Conservation (phyloP, 1,284 basidiomycete genomes). For the Puccinia sorghi region DNA sequence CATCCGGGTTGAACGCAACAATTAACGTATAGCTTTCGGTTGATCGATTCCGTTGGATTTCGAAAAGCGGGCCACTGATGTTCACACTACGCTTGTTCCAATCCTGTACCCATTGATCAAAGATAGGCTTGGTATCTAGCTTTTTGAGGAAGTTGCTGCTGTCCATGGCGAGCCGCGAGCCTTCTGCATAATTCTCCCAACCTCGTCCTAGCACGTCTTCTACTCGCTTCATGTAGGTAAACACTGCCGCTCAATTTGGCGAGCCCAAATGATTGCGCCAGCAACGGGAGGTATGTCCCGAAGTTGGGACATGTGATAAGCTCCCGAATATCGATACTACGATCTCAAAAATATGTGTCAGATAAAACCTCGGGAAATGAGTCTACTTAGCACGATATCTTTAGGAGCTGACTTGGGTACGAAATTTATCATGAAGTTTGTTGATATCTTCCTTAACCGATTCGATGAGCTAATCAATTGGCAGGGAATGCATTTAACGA, state of each 20-base stretch:
- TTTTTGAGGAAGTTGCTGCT: slow-evolving; percentile 89
- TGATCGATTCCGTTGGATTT: slow-evolving; percentile 76
- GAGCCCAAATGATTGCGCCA: slow-evolving; percentile 96
- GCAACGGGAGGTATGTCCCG: slow-evolving; percentile 95
- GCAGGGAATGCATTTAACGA: not conserved
- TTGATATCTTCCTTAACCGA: slow-evolving; percentile 98
- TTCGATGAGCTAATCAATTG: slow-evolving; percentile 71
- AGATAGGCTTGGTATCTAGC: slow-evolving; percentile 88
- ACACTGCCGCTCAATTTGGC: slow-evolving; percentile 92
- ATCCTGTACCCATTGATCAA: slow-evolving; percentile 93
- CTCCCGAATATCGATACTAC: slow-evolving; percentile 90
- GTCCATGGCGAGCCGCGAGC: slow-evolving; percentile 92
- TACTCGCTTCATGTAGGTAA: slow-evolving; percentile 98
- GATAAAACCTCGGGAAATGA: not conserved
- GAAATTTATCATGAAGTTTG: slow-evolving; percentile 80
- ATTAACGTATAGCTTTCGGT: slow-evolving; percentile 74
- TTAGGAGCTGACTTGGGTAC: slow-evolving; percentile 50
- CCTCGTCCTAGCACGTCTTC: slow-evolving; percentile 97
- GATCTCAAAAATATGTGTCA: slow-evolving; percentile 62
- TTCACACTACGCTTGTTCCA: slow-evolving; percentile 89
- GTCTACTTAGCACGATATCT: not conserved
- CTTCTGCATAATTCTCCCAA: slow-evolving; percentile 99
- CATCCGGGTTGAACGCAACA: slow-evolving; percentile 96
- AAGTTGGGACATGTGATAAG: slow-evolving; percentile 97
- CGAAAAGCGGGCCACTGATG: slow-evolving; percentile 92